Evolutionary conservation across 768 basidiomycete genomes (phyloP).

Genomic region (Russula vinacea): DNA sequence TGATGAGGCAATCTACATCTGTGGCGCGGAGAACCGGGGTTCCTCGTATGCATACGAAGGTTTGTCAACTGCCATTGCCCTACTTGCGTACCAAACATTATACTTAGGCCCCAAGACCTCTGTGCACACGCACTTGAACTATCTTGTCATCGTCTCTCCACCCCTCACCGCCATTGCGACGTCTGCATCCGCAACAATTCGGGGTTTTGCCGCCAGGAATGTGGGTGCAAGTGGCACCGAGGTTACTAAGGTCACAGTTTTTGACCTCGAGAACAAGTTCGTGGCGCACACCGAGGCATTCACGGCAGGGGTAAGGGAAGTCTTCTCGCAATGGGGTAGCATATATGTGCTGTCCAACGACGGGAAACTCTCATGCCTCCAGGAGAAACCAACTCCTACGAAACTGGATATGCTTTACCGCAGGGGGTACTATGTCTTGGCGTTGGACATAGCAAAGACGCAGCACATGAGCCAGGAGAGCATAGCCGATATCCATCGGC

Average conservation of each 20-base stretch:
- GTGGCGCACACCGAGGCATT: slow-evolving; percentile 82
- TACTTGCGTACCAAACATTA: neutral
- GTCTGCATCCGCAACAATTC: slow-evolving; percentile 68
- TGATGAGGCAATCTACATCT: slow-evolving; percentile 89
- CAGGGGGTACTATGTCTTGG: slow-evolving; percentile 73
- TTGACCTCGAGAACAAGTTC: slow-evolving; percentile 90
- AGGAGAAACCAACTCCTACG: slow-evolving; percentile 76
- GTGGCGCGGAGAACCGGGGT: slow-evolving; percentile 75
- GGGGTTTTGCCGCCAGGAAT: slow-evolving; percentile 62
- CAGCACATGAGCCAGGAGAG: slow-evolving; percentile 68
- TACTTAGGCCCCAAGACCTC: slow-evolving; percentile 68
- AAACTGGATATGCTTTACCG: slow-evolving; percentile 86
- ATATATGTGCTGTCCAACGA: slow-evolving; percentile 78
- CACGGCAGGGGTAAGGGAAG: slow-evolving; percentile 75
- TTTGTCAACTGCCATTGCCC: slow-evolving; percentile 32
- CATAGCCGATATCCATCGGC: slow-evolving; percentile 83
- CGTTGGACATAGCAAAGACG: slow-evolving; percentile 77
- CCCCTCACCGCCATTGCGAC: slow-evolving; percentile 66
- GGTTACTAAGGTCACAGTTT: slow-evolving; percentile 75
- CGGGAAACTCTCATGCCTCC: slow-evolving; percentile 66
- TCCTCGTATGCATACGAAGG: slow-evolving; percentile 93
- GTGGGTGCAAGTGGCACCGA: slow-evolving; percentile 49
- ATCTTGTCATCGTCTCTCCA: slow-evolving; percentile 87
- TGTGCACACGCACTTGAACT: slow-evolving; percentile 74
- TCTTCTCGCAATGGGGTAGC: slow-evolving; percentile 78